A percentile compares a stretch with the other conserved stretches of the same genome.
Evolutionary conservation across 768 basidiomycete species (phyloP).

Genomic region (Amanita rubescens): DNA sequence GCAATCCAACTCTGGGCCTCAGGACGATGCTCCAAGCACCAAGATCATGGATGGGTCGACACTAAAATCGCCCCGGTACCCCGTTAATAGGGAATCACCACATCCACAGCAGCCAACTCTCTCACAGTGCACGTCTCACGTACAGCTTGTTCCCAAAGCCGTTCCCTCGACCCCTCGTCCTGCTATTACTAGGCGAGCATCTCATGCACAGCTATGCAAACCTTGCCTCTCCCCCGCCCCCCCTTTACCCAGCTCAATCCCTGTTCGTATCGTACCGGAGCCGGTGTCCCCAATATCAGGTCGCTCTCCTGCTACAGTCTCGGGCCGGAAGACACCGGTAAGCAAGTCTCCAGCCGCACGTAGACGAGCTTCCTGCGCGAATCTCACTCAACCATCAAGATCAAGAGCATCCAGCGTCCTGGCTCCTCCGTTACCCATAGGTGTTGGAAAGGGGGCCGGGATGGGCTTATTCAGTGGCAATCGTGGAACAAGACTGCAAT

Average conservation of each 20-base stretch:
- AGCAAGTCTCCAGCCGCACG: not conserved
- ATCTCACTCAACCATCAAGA: constrained; percentile 3
- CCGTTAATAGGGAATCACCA: constrained; percentile 7
- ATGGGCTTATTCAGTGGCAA: constrained; percentile 5
- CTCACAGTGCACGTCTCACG: not conserved
- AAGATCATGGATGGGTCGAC: constrained; percentile 14
- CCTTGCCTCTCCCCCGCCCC: constrained; percentile 2
- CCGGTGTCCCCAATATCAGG: not conserved
- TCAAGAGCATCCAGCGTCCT: not conserved
- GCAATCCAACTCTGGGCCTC: not conserved
- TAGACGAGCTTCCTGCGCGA: constrained; percentile 3
- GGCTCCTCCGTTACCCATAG: not conserved
- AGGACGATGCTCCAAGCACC: constrained; percentile 6
- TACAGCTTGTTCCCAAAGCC: not conserved
- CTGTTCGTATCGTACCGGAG: not conserved
- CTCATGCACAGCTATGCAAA: constrained; percentile 13
- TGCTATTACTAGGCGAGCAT: constrained; percentile 12
- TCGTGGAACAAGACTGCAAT: constrained; percentile 8
- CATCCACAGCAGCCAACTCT: constrained; percentile 1
- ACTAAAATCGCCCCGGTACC: constrained; percentile 6
- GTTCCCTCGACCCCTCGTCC: constrained; percentile 4
- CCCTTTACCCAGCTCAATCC: constrained; percentile 4
- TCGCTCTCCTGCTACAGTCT: not conserved
- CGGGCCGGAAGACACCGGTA: not conserved
- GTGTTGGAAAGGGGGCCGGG: not conserved